Percentiles rank a stretch among this genome's conserved stretches.
Conservation (phyloP, 2,329 filamentous ascomycete genomes). For the Gnomoniopsis sp. region DNA sequence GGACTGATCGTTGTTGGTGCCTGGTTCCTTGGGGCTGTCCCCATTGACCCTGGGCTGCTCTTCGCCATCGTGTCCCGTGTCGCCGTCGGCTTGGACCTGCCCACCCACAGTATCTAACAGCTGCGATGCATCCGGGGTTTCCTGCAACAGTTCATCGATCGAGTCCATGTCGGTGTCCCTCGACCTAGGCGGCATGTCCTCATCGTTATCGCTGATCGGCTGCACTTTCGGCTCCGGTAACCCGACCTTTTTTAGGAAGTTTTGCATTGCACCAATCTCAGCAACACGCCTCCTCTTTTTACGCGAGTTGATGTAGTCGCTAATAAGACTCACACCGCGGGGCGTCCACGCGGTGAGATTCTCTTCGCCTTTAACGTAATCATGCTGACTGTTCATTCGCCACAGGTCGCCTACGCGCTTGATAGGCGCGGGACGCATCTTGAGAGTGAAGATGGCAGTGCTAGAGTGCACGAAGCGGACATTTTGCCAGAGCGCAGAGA, state of each 20-base stretch:
- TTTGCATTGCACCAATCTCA: slow-evolving; percentile 75
- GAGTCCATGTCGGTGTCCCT: slow-evolving; percentile 43
- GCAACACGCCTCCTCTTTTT: slow-evolving; percentile 71
- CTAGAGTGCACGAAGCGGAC: slow-evolving; percentile 84
- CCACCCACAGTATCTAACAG: slow-evolving; percentile 21
- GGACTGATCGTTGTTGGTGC: slow-evolving; percentile 21
- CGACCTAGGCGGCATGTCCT: slow-evolving; percentile 30
- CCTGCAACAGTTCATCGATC: slow-evolving; percentile 56
- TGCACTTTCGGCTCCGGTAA: slow-evolving; percentile 38
- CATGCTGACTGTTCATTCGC: slow-evolving; percentile 91
- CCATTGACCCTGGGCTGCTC: slow-evolving; percentile 25
- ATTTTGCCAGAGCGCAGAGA: slow-evolving; percentile 81
- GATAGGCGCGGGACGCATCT: slow-evolving; percentile 81
- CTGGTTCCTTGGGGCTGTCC: slow-evolving; percentile 24
- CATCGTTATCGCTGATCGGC: slow-evolving; percentile 32
- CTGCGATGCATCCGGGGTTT: slow-evolving; percentile 52
- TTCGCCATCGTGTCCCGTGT: not conserved
- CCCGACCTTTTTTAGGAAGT: slow-evolving; percentile 59
- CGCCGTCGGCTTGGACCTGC: not conserved
- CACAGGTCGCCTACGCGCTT: slow-evolving; percentile 91
- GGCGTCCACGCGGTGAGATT: slow-evolving; percentile 80
- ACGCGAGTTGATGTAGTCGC: slow-evolving; percentile 74
- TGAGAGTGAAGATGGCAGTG: slow-evolving; percentile 80
- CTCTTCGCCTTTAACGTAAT: slow-evolving; percentile 96
- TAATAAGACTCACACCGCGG: slow-evolving; percentile 84